These are phyloP conservation scores for Stygiomarasmius scandens DNA, from an alignment of 1,284 basidiomycete species.

Conservation along the genomic window DNA sequence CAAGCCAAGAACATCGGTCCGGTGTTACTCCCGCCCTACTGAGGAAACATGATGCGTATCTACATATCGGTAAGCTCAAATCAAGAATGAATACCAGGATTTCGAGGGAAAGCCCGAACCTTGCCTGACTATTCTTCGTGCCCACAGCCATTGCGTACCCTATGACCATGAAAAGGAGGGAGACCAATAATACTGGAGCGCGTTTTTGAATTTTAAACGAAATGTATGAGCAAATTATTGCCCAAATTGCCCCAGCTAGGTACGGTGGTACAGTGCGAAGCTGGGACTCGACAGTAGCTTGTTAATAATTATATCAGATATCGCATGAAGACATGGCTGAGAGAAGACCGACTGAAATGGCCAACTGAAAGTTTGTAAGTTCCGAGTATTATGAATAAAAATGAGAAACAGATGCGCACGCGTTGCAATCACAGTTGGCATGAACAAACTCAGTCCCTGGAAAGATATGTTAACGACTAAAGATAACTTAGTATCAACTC, in stretches of 20 bases:
- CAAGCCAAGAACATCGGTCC: conserved; percentile 41
- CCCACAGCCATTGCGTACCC: conserved; percentile 42
- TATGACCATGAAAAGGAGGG: conserved; percentile 33
- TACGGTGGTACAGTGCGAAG: conserved; percentile 45
- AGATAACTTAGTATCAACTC: background rate
- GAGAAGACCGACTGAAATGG: conserved; percentile 29
- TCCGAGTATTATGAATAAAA: background rate
- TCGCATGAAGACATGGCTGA: background rate
- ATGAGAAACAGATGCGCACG: conserved; percentile 29
- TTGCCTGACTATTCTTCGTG: conserved; percentile 35
- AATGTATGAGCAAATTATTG: conserved; percentile 30
- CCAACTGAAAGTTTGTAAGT: conserved; percentile 28
- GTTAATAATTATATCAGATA: background rate
- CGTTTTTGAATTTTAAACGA: conserved; percentile 36
- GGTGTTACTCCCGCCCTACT: conserved; percentile 34
- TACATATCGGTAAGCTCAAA: conserved; percentile 11
- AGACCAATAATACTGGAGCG: conserved; percentile 33
- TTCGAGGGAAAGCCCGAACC: background rate
- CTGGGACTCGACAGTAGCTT: conserved; percentile 41
- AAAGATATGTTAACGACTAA: conserved; percentile 41
- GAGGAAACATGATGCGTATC: conserved; percentile 45
- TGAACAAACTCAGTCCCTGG: conserved; percentile 44
- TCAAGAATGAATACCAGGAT: background rate
- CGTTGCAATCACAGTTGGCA: conserved; percentile 43
- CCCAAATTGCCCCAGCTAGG: conserved; percentile 37